Evolutionary conservation across 495 filamentous ascomycete species (phyloP), one percentile per base, ranked within the genome.

Genomic region (Annulohypoxylon maeteangense): DNA sequence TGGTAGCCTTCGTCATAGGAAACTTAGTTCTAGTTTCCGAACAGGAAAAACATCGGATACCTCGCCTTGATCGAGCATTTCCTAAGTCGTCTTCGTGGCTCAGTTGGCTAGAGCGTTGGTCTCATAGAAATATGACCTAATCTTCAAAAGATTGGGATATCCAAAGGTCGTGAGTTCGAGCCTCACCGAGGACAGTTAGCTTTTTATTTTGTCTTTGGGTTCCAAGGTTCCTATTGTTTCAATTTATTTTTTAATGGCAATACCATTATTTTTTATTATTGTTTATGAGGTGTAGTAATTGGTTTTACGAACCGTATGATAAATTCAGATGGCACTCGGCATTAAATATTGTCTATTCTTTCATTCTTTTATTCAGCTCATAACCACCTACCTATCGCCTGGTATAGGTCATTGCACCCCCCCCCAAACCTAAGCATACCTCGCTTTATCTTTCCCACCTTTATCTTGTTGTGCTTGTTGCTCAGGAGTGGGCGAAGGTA

Each of bases 151-250:
- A 48, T 48, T 16, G 57, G 53, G 53, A 56, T 56, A 56, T 56
- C 53, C 53, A 56, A 56, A 56, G 53, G 53, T 56, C 53, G 53
- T 38, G 53, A 56, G 53, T 56, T 56, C 53, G 53, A 56, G 53
- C 34, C 53, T 56, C 53, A 38, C 53, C 53, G 32, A 56, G 53
- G 53, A 56, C 53, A 56, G 11, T 12, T 20, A 11, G 0, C 7
- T 56, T 38, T 23, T 56, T 56, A 3, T 34, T 1, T 3, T 7
- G 6, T 38, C 16, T 23, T 34, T 22, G 32, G n/a, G n/a, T n/a
- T n/a, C n/a, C n/a, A n/a, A n/a, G n/a, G n/a, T n/a, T n/a, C n/a
- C n/a, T n/a, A n/a, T n/a, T n/a, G n/a, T n/a, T n/a, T n/a, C n/a
- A n/a, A n/a, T n/a, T n/a, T n/a, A n/a, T n/a, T n/a, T n/a, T n/a